Evolutionary conservation across 2,329 filamentous ascomycete genomes (phyloP).

Genomic region (Pseudocercospora ulei): DNA sequence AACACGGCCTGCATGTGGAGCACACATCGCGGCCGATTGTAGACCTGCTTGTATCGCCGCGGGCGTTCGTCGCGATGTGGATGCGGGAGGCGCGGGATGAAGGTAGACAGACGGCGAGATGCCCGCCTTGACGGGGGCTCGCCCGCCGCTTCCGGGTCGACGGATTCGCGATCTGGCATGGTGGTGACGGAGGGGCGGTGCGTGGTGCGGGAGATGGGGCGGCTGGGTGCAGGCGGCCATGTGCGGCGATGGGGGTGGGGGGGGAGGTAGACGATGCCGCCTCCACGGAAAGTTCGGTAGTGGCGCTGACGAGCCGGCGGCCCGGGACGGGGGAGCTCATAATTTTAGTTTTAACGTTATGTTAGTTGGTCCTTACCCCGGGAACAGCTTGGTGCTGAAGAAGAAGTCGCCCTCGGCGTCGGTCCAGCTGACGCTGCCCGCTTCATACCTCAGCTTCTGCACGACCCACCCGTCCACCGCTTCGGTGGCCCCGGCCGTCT

Average conservation of each 20-base stretch:
- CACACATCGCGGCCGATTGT: slow-evolving; percentile 46
- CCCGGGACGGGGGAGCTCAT: neutral
- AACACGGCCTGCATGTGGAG: slow-evolving; percentile 54
- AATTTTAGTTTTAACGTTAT: neutral
- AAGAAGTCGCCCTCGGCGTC: slow-evolving; percentile 72
- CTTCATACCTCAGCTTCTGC: slow-evolving; percentile 57
- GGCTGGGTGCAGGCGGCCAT: neutral
- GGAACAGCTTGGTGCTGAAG: slow-evolving; percentile 41
- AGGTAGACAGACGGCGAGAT: slow-evolving; percentile 5
- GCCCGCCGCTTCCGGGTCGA: slow-evolving; percentile 1
- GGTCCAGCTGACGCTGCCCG: slow-evolving; percentile 74
- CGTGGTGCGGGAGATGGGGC: neutral
- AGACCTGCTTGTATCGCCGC: slow-evolving; percentile 19
- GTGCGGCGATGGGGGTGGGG: neutral
- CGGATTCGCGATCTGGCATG: slow-evolving; percentile 3
- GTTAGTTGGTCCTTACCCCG: neutral
- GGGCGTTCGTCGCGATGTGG: slow-evolving; percentile 14
- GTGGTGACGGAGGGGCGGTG: neutral
- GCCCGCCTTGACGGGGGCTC: slow-evolving; percentile 4
- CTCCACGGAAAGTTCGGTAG: neutral
- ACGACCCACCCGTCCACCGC: slow-evolving; percentile 54
- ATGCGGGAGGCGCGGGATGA: slow-evolving; percentile 16
- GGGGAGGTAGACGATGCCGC: neutral
- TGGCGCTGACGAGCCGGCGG: neutral
- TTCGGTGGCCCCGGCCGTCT: neutral